phyloP scores from a whole-genome alignment of 306 rosid species.

The Vigna radiata region DNA sequence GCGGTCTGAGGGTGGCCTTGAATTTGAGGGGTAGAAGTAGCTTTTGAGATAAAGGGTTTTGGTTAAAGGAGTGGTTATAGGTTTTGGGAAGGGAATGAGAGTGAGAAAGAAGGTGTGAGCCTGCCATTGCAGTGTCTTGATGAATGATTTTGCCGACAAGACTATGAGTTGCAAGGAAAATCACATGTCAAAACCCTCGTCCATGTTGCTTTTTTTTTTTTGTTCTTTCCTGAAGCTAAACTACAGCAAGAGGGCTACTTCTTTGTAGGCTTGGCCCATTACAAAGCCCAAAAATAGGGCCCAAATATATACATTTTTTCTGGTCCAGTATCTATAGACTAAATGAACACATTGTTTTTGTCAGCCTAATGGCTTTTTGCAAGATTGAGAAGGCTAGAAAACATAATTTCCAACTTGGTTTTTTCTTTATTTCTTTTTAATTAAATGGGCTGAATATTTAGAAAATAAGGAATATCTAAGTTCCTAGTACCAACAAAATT shows the following conservation, averaged over 20 bases:
- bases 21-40: constrained; percentile 43
- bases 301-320: background rate
- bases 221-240: background rate
- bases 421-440: too few relatives aligned
- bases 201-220: background rate
- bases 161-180: background rate
- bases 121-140: constrained; percentile 56
- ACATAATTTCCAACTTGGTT: too few relatives aligned
- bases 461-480: too few relatives aligned
- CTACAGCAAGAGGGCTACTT: background rate
- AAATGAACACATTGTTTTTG: background rate
- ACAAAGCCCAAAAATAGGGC: background rate
- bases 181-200: constrained; percentile 22
- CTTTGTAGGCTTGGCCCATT: background rate
- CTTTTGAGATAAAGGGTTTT: constrained; percentile 51
- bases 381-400: background rate
- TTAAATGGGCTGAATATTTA: too few relatives aligned
- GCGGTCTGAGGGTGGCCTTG: constrained; percentile 44
- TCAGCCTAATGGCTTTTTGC: background rate
- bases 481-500: too few relatives aligned
- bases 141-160: background rate
- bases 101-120: constrained; percentile 55
- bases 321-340: background rate
- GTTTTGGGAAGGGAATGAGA: constrained; percentile 55
- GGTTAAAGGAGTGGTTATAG: constrained; percentile 41